Conservation (phyloP, 148 eudicot genomes). For the Cornus kousa region DNA sequence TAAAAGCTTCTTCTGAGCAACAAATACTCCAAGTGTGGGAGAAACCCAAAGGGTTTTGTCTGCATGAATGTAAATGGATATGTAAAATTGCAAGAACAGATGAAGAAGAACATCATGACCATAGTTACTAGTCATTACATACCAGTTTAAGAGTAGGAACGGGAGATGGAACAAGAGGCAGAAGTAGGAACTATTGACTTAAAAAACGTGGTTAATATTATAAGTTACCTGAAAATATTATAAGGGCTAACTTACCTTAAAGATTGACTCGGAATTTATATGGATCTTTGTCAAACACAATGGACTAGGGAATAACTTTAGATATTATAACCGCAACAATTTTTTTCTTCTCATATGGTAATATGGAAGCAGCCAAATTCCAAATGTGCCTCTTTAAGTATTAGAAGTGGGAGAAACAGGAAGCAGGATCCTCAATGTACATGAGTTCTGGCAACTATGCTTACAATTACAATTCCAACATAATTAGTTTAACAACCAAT, state of each 20-base stretch:
- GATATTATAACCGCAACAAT: background rate
- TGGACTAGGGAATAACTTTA: background rate
- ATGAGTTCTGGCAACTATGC: background rate
- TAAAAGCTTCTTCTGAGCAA: conserved; percentile 14
- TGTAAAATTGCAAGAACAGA: background rate
- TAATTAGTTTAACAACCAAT: background rate
- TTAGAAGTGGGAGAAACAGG: background rate
- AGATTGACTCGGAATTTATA: background rate
- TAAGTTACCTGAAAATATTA: background rate
- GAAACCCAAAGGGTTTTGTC: conserved; percentile 19
- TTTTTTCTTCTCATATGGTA: background rate
- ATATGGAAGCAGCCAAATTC: background rate
- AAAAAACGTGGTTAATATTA: background rate
- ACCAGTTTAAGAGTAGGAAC: background rate
- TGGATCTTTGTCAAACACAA: background rate
- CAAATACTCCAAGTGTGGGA: conserved; percentile 2
- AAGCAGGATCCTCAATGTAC: background rate
- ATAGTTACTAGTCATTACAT: background rate
- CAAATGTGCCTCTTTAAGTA: background rate
- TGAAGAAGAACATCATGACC: background rate
- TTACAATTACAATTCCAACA: background rate
- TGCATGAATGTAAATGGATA: conserved; percentile 2
- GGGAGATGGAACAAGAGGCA: background rate
- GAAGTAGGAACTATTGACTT: background rate
- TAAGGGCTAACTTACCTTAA: background rate